phyloP scores from a whole-genome alignment of 129 eudicot species.

The Tanacetum coccineum region DNA sequence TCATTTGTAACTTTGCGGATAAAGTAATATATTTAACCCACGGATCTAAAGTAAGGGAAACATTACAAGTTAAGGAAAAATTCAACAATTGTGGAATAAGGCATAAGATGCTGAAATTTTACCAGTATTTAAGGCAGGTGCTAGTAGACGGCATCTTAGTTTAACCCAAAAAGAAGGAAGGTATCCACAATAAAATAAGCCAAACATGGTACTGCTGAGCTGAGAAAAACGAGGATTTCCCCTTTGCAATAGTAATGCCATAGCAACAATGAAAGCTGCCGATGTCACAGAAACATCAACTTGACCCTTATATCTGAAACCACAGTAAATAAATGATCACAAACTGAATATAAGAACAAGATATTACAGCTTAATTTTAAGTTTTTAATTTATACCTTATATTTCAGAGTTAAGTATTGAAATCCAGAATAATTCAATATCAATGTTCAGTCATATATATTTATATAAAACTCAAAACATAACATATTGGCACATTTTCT shows the following conservation, averaged over 20 bases:
- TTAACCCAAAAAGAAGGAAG: slow-evolving; percentile 99
- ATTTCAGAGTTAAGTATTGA: too few species aligned
- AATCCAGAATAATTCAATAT: neutral
- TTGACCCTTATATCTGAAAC: slow-evolving; percentile 74
- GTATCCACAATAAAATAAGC: slow-evolving; percentile 92
- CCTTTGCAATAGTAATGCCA: slow-evolving; percentile 83
- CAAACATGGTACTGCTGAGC: slow-evolving; percentile 95
- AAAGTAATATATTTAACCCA: too few species aligned
- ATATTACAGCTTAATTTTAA: neutral
- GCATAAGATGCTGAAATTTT: slow-evolving; percentile 24
- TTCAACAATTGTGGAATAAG: neutral
- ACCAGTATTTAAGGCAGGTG: slow-evolving; percentile 90
- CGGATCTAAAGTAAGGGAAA: neutral
- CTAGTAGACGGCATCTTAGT: slow-evolving; percentile 78
- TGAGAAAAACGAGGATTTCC: slow-evolving; percentile 96
- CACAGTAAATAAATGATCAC: slow-evolving; percentile 17
- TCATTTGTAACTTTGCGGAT: too few species aligned
- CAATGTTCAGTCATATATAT: neutral
- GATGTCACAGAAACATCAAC: slow-evolving; percentile 88
- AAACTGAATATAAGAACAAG: neutral
- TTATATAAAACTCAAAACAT: neutral
- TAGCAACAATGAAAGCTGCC: slow-evolving; percentile 85
- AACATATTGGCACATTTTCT: neutral
- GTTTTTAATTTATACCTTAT: too few species aligned
- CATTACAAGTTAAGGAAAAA: neutral